phyloP scores from a whole-genome alignment of 371 early-diverging fungal species.

The Basidiobolus meristosporus region DNA sequence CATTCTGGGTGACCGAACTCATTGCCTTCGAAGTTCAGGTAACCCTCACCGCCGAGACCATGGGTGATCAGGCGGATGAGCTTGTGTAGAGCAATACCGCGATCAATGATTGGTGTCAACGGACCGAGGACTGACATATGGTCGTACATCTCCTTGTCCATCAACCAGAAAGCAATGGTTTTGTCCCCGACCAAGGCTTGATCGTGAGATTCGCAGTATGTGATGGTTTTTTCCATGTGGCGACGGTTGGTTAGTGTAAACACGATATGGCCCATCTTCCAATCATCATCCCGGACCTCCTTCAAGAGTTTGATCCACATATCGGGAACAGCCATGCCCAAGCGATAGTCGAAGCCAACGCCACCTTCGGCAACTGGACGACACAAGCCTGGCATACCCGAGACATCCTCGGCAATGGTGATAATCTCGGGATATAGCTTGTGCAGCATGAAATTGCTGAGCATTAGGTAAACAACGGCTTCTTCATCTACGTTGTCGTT shows the following conservation, averaged over 20 bases:
- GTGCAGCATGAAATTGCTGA: conserved; percentile 75
- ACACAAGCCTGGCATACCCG: conserved; percentile 95
- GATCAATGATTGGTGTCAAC: conserved; percentile 76
- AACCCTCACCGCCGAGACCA: conserved; percentile 86
- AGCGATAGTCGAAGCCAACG: conserved; percentile 90
- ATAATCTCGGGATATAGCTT: conserved; percentile 51
- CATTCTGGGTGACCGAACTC: conserved; percentile 97
- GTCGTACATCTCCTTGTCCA: conserved; percentile 97
- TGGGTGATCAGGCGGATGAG: conserved; percentile 83
- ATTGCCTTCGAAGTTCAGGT: conserved; percentile 89
- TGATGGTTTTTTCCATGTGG: conserved; percentile 66
- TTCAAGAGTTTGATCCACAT: conserved; percentile 97
- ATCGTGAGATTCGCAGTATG: conserved; percentile 90
- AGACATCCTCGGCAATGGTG: conserved; percentile 94
- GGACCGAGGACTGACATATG: conserved; percentile 71
- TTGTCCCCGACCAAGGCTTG: conserved; percentile 96
- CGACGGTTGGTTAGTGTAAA: conserved; percentile 85
- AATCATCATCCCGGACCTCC: conserved; percentile 77
- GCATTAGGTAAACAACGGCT: conserved; percentile 70
- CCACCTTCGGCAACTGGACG: conserved; percentile 81
- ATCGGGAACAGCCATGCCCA: conserved; percentile 94
- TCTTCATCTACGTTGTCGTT: conserved; percentile 64
- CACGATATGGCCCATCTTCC: conserved; percentile 74
- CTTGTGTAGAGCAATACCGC: conserved; percentile 88
- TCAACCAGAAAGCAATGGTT: conserved; percentile 92